Base-by-base conservation (phyloP, 129 eudicot genomes). In the Centella asiatica region DNA sequence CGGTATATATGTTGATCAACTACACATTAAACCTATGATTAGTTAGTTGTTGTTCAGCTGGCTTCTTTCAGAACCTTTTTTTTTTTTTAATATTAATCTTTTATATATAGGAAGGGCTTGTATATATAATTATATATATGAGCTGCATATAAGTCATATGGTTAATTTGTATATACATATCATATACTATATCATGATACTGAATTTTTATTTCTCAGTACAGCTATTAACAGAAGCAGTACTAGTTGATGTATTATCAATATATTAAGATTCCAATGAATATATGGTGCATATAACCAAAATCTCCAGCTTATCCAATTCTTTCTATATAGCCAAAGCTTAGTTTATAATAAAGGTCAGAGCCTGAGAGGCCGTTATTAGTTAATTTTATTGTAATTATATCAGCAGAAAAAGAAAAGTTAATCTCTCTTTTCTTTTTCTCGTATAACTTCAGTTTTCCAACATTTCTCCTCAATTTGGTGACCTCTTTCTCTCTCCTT, bases 231-330 rank as follows among this genome's bases (percentile, higher is more conserved):
- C 3, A 29, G 25, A 31, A 4, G 4, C 40, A 55, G 23, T 18
- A 6, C 42, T 29, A 55, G 14, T 31, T 29, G 42, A 55, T 55
- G 32, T 39, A 27, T 13, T n/a, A 10, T 11, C 14, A 3, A 34
- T 34, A 3, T 34, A 34, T 7, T 12, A 36, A 36, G 40, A 36
- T 9, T 36, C 7, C 40, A 12, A 6, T 12, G 11, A 36, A 36
- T 36, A 6, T 12, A 36, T 25, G 60, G 27, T 29, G 62, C 62
- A 57, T 57, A 57, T 57, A 29, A 24, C 62, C 62, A 57, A 57
- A 57, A 18, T 44, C 32, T 57, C 62, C 62, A 57, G 42, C 42
- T 57, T 19, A 54, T 36, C 11, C 11, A 36, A 36, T 36, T 6
- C 40, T 36, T 36, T 1, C 14, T 36, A 36, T 36, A 36, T 36